Evolutionary conservation across 352 stramenopile genomes (phyloP).

Genomic region (Phytophthora fragariaefolia): DNA sequence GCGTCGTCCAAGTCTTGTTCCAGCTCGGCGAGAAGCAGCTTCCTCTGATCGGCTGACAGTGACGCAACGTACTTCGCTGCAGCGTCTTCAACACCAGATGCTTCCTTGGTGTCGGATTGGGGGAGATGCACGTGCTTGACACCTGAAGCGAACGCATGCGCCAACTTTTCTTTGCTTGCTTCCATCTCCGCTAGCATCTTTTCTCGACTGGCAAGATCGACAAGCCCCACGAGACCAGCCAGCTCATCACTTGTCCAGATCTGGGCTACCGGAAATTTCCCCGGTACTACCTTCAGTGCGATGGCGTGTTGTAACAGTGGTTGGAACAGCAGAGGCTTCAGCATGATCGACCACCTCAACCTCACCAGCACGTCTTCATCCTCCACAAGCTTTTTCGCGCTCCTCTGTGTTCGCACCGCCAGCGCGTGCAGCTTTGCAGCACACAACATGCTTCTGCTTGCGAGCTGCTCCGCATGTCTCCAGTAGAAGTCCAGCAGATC

Average conservation of each 20-base stretch:
- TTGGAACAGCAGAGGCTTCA: slow-evolving; percentile 56
- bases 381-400: slow-evolving; percentile 17
- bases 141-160: slow-evolving; percentile 9
- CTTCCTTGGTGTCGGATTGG: not conserved
- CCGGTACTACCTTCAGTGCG: slow-evolving; percentile 36
- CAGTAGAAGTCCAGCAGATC: slow-evolving; percentile 57
- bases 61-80: slow-evolving; percentile 11
- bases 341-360: slow-evolving; percentile 46
- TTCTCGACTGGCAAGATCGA: slow-evolving; percentile 15
- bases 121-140: slow-evolving; percentile 17
- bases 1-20: slow-evolving; percentile 42
- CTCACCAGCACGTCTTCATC: slow-evolving; percentile 40
- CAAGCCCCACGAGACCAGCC: slow-evolving; percentile 9
- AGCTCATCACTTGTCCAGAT: slow-evolving; percentile 19
- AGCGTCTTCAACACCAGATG: not conserved
- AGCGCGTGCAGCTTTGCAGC: slow-evolving; percentile 52
- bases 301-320: slow-evolving; percentile 39
- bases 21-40: slow-evolving; percentile 32
- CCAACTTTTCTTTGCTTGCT: slow-evolving; percentile 17
- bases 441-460: slow-evolving; percentile 45
- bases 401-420: slow-evolving; percentile 17
- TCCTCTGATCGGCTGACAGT: slow-evolving; percentile 19
- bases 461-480: slow-evolving; percentile 39
- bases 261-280: not conserved
- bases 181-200: slow-evolving; percentile 18